Percentiles rank a stretch among this genome's conserved stretches.
Conservation (phyloP, 371 early-diverging fungal species). For the Smittium mucronatum region DNA sequence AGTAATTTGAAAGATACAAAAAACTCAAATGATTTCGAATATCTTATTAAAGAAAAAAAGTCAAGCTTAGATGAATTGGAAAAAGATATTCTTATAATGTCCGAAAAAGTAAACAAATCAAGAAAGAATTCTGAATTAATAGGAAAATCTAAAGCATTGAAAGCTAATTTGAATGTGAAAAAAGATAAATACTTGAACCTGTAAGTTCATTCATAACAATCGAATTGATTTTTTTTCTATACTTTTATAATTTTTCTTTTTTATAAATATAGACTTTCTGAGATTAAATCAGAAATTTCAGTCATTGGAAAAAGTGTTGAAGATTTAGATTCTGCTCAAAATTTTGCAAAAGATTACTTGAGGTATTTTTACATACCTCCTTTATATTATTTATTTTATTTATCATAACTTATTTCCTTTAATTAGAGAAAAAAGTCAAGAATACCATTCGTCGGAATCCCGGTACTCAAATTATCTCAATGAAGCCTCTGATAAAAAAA, state of each 20-base stretch:
- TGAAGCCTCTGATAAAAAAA: background rate
- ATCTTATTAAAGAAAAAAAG: slow-evolving; percentile 4
- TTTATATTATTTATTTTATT: no score
- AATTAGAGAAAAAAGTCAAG: background rate
- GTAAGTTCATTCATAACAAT: slow-evolving; percentile 19
- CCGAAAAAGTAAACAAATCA: background rate
- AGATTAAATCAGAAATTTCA: background rate
- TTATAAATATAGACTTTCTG: background rate
- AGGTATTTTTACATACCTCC: background rate
- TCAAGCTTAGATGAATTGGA: background rate
- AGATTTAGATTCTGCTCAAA: background rate
- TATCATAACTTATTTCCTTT: no score
- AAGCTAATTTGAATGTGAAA: slow-evolving; percentile 29
- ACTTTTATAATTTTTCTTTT: background rate
- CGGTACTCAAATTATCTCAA: background rate
- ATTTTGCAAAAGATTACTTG: background rate
- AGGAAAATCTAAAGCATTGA: slow-evolving; percentile 3
- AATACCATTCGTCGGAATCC: background rate
- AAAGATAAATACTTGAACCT: slow-evolving; percentile 37
- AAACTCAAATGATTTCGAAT: background rate
- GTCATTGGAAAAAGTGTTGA: background rate
- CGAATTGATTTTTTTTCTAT: background rate
- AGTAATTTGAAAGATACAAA: background rate
- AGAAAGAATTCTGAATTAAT: slow-evolving; percentile 3
- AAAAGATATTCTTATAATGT: background rate